These are phyloP conservation scores for Emmonsia crescens DNA, from an alignment of 2,329 filamentous ascomycete genomes.

Conservation along the genomic window DNA sequence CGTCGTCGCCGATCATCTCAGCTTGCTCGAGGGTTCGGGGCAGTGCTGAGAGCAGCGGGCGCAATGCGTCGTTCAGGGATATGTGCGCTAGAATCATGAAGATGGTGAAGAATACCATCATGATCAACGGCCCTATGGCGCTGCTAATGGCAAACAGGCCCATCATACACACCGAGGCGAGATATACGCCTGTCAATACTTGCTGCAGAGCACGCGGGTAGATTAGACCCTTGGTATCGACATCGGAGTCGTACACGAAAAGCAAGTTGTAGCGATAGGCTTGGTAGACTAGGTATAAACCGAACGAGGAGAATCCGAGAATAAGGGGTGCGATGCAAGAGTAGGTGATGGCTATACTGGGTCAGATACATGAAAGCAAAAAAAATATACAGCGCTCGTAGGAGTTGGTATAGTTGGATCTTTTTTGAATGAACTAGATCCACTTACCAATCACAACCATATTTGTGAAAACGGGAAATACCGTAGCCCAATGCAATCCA, in stretches of 20 bases:
- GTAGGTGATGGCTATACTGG: slow-evolving; percentile 61
- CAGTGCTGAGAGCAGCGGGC: slow-evolving; percentile 49
- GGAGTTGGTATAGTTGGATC: not conserved
- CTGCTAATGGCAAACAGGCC: slow-evolving; percentile 66
- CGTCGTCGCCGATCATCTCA: slow-evolving; percentile 26
- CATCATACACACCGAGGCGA: slow-evolving; percentile 73
- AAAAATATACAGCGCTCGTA: not conserved
- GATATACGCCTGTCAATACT: slow-evolving; percentile 70
- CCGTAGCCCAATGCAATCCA: slow-evolving; percentile 73
- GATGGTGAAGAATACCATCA: slow-evolving; percentile 65
- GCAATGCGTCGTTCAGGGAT: slow-evolving; percentile 35
- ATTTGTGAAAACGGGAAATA: slow-evolving; percentile 67
- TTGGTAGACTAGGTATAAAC: slow-evolving; percentile 69
- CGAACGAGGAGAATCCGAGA: slow-evolving; percentile 67
- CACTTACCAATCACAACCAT: slow-evolving; percentile 68
- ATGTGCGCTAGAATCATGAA: slow-evolving; percentile 67
- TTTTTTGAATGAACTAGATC: not conserved
- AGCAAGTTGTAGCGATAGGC: slow-evolving; percentile 86
- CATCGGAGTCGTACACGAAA: slow-evolving; percentile 67
- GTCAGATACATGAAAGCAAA: not conserved
- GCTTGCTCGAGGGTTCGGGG: slow-evolving; percentile 56
- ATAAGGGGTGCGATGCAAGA: slow-evolving; percentile 79
- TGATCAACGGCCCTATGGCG: slow-evolving; percentile 54
- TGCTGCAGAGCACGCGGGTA: slow-evolving; percentile 81
- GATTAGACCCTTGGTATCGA: slow-evolving; percentile 81